Percentiles rank a stretch among this genome's conserved stretches.
Evolutionary conservation across 2,329 filamentous ascomycete species (phyloP).

Genomic region (Penicillium sp.): DNA sequence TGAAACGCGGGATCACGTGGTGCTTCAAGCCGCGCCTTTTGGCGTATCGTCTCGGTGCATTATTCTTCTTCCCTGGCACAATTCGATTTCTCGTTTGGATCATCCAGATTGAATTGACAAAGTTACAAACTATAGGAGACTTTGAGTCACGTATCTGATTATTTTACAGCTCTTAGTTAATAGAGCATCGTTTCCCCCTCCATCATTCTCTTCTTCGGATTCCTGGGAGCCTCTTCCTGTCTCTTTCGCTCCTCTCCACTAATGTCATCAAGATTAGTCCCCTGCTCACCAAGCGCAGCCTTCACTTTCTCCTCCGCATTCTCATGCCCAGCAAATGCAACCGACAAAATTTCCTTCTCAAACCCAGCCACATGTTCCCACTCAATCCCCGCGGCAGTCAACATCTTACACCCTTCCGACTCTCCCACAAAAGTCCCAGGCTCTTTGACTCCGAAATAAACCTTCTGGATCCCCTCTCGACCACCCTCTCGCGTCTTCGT

Average conservation of each 20-base stretch:
- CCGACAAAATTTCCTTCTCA: slow-evolving; percentile 74
- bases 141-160: not conserved
- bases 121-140: not conserved
- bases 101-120: not conserved
- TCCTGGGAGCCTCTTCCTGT: slow-evolving; percentile 39
- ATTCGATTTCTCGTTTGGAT: not conserved
- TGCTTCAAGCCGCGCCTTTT: not conserved
- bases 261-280: slow-evolving; percentile 39
- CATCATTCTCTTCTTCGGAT: slow-evolving; percentile 51
- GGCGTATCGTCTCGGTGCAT: not conserved
- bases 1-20: slow-evolving; percentile 4
- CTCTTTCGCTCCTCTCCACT: slow-evolving; percentile 38
- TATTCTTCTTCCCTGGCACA: not conserved
- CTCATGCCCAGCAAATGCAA: slow-evolving; percentile 80
- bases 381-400: slow-evolving; percentile 70
- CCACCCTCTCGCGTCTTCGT: slow-evolving; percentile 49
- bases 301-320: slow-evolving; percentile 32
- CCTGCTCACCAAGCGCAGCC: slow-evolving; percentile 26
- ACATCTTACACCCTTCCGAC: slow-evolving; percentile 69
- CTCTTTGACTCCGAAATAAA: slow-evolving; percentile 86
- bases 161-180: not conserved
- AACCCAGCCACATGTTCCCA: slow-evolving; percentile 72
- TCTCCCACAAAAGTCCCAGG: slow-evolving; percentile 84
- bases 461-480: slow-evolving; percentile 65
- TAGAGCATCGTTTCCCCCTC: slow-evolving; percentile 28